Base-by-base conservation (phyloP, 192 early-diverging fungal genomes). In the Dissophora ornata region DNA sequence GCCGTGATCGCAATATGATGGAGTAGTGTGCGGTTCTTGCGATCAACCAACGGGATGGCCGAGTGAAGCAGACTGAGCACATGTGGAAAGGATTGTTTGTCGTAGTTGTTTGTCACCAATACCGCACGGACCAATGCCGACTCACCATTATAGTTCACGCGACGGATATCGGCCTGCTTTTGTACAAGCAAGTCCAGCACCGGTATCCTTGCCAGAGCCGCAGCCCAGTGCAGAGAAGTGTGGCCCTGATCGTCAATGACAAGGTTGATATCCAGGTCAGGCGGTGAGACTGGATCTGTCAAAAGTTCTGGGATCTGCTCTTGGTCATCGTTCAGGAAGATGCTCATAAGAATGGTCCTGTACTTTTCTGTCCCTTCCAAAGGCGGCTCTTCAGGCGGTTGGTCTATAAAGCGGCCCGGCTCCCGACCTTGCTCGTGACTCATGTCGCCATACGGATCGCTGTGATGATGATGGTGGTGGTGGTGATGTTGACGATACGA, bases 211-310 rank as follows among this genome's bases (percentile, higher is more conserved):
- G 90, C 96, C 25, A 98, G 80, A 9, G 97, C 93, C 0, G 95
- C 92, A 18, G 98, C 96, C 97, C 97, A 99, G 59, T 99, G 98
- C 19, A 98, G 80, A 2, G 95, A 86, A 0, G 96, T 93, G 69
- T 99, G 95, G 13, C 97, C 97, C 48, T 94, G 94, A 57, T 96
- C 95, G 55, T 99, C 98, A 49, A 99, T 94, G 1, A 90, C 82
- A 34, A 96, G 71, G 77, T 98, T 89, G 32, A 94, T 80, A 44
- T 97, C 89, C 28, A 95, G 73, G 16, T 88, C 88, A 7, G 53
- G 38, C 0, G 86, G 82, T 2, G 71, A 62, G 10, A 65, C 46
- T 12, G 71, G 61, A 24, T 81, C 63, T 38, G 65, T 71, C 16
- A 86, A 57, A 3, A 86, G 60, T 4, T 78, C 71, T 40, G 91